phyloP scores from a whole-genome alignment of 768 basidiomycete genomes.

The Lyophyllum semitale region DNA sequence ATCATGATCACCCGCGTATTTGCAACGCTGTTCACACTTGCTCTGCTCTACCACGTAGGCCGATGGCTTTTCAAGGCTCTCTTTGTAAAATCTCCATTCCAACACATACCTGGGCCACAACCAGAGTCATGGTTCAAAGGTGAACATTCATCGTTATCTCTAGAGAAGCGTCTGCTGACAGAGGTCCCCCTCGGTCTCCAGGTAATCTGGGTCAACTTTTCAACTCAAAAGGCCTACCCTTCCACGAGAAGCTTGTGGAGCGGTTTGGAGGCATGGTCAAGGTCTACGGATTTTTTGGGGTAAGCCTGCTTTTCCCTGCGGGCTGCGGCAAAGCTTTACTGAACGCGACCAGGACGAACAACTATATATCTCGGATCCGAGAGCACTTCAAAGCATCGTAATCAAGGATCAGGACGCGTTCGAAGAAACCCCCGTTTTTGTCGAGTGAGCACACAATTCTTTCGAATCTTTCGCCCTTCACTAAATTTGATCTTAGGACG shows the following conservation, averaged over 20 bases:
- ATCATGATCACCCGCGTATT: slow-evolving; percentile 2
- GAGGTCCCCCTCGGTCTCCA: slow-evolving; percentile 9
- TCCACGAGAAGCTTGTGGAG: slow-evolving; percentile 39
- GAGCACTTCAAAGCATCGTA: slow-evolving; percentile 47
- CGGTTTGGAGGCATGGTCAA: slow-evolving; percentile 45
- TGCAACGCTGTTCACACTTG: neutral
- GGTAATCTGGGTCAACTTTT: slow-evolving; percentile 47
- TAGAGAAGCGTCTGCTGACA: neutral
- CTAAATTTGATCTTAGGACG: slow-evolving; percentile 26
- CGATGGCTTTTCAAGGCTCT: slow-evolving; percentile 9
- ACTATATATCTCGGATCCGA: slow-evolving; percentile 51
- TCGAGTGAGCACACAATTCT: slow-evolving; percentile 35
- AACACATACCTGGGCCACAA: slow-evolving; percentile 33
- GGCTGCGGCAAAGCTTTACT: neutral
- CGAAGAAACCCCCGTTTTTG: slow-evolving; percentile 46
- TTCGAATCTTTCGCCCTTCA: neutral
- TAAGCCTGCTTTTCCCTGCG: slow-evolving; percentile 18
- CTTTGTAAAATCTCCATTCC: slow-evolving; percentile 21
- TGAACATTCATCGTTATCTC: slow-evolving; percentile 1
- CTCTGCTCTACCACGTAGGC: slow-evolving; percentile 4
- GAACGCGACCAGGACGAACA: slow-evolving; percentile 39
- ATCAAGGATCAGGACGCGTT: slow-evolving; percentile 50
- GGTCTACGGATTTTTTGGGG: slow-evolving; percentile 49
- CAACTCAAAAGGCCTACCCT: slow-evolving; percentile 42
- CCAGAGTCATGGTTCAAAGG: slow-evolving; percentile 36